A percentile compares a stretch with the other conserved stretches of the same genome.
These are phyloP conservation scores for Madurella mycetomatis DNA, from an alignment of 2,329 filamentous ascomycete species.

Conservation along the genomic window DNA sequence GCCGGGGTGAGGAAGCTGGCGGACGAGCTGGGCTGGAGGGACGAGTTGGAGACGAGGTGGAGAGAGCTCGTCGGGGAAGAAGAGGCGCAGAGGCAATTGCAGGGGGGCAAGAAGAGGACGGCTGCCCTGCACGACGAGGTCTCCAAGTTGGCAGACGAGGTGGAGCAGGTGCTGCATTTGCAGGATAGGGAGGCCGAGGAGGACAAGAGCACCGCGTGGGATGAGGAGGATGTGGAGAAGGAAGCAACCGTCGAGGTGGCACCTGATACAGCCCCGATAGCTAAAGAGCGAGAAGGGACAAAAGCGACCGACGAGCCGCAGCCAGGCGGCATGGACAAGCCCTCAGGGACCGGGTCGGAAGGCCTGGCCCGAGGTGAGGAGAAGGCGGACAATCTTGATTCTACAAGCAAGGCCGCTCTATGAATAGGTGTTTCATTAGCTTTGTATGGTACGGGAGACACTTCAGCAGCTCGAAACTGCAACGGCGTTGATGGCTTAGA, in stretches of 20 bases:
- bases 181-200: constrained; percentile 12
- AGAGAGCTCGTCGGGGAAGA: constrained; percentile 59
- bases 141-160: constrained; percentile 29
- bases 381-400: neutral
- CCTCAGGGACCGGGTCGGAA: neutral
- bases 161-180: constrained; percentile 28
- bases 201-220: neutral
- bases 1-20: constrained; percentile 74
- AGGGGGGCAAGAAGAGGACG: constrained; percentile 30
- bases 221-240: neutral
- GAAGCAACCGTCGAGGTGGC: neutral
- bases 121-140: constrained; percentile 42
- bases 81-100: constrained; percentile 48
- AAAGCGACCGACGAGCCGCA: neutral
- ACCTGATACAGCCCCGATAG: neutral
- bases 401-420: too few relatives aligned
- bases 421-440: too few relatives aligned
- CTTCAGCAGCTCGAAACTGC: too few relatives aligned
- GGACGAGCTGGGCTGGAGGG: constrained; percentile 74
- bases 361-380: neutral
- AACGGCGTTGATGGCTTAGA: too few relatives aligned
- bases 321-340: neutral
- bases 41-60: constrained; percentile 79
- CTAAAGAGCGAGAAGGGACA: neutral
- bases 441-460: too few relatives aligned